Evolutionary conservation across 306 rosid genomes (phyloP), one percentile per base, ranked within the genome.

Genomic region (Chamaecrista fasciculata): DNA sequence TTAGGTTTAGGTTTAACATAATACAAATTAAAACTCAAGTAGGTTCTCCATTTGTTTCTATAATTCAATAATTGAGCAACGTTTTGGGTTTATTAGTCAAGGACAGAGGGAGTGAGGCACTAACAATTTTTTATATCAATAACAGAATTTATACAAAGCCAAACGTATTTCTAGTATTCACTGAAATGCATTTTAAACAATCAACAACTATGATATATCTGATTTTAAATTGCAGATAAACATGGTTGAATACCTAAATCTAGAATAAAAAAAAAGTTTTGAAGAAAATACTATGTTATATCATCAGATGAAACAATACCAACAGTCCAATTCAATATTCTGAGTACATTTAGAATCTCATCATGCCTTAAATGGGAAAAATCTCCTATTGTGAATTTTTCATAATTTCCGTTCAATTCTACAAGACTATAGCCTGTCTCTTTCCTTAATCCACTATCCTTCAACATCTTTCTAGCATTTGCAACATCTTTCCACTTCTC

Each of bases 371-470:
- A 56, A 72, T 72, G 73, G 26, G 79, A 73, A 50, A 68, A 77
- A 69, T 81, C 79, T 59, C 43, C 57, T 71, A 55, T 57, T 19
- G 76, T 71, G 67, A 76, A 76, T 37, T 72, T 76, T 62, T 72
- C 77, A 65, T 73, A 51, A 37, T 37, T 60, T 14, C 86, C 80
- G 48, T 73, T 74, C 63, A 82, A 63, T 56, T 82, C 83, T 49
- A 82, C 53, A 68, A 74, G 65, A 67, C 86, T 77, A 62, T 21
- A 72, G 19, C 83, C 83, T 23, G 62, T 71, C 43, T 67, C 72
- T 70, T 82, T 78, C 73, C 68, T 67, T 50, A 82, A 33, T 72
- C 84, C 79, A 42, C 84, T 79, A 66, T 69, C 78, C 74, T 78
- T 82, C 78, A 78, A 53, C 72, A 66, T 70, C 46, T 66, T 69